These are phyloP conservation scores for Eremothecium coryli DNA, from an alignment of 1,139 yeast species.

Conservation along the genomic window DNA sequence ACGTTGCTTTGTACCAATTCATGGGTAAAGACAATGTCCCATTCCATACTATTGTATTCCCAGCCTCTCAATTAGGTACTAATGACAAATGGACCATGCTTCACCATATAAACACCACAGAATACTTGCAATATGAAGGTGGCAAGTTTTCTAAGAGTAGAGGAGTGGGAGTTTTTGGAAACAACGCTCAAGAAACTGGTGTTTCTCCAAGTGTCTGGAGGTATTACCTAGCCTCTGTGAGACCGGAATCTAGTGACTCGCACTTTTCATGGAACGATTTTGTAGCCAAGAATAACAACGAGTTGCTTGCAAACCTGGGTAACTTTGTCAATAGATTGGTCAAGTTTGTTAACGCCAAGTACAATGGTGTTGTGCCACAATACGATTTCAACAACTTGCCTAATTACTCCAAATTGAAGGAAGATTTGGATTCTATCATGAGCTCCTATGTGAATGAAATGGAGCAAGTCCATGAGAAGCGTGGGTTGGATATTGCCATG, in stretches of 20 bases:
- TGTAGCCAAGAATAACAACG: conserved; percentile 86
- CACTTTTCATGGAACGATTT: conserved; percentile 97
- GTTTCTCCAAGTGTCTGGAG: conserved; percentile 93
- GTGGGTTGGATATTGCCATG: conserved; percentile 88
- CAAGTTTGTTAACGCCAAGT: conserved; percentile 83
- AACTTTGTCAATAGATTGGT: conserved; percentile 91
- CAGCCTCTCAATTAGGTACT: conserved; percentile 85
- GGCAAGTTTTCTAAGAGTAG: conserved; percentile 97
- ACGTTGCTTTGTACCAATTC: conserved; percentile 82
- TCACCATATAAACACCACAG: conserved; percentile 88
- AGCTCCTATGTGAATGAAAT: conserved; percentile 54
- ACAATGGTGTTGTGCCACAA: conserved; percentile 78
- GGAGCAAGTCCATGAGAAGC: conserved; percentile 76
- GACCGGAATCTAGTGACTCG: conserved; percentile 94
- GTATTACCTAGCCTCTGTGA: conserved; percentile 80
- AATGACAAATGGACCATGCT: conserved; percentile 82
- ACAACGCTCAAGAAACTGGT: conserved; percentile 91
- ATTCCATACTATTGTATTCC: conserved; percentile 97
- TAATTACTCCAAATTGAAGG: conserved; percentile 41
- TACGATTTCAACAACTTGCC: conserved; percentile 40
- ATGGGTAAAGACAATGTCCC: conserved; percentile 99
- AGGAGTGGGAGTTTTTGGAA: conserved; percentile 96
- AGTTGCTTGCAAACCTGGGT: conserved; percentile 90
- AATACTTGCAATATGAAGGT: conserved; percentile 92
- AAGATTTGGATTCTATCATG: conserved; percentile 57